Evolutionary conservation across 2,329 filamentous ascomycete genomes (phyloP), one percentile per base, ranked within the genome.

Genomic region (Alternaria postmessia): DNA sequence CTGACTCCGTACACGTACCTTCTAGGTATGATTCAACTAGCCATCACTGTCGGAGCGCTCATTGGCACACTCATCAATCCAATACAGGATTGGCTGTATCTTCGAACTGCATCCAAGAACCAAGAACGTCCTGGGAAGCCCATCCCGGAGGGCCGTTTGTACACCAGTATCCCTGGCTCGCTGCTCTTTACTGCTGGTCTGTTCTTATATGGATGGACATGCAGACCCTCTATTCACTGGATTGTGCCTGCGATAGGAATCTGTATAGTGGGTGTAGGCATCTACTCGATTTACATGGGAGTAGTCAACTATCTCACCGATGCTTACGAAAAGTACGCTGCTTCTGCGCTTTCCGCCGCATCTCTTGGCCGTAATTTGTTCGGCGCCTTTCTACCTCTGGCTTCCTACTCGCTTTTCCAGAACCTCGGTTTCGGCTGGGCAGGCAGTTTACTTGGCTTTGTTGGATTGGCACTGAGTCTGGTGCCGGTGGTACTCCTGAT

Each of bases 281-380:
- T 75, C 51, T 75, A 72, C 59, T 64, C 59, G 9, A 83, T 82
- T 11, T 79, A 81, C 57, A 78, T 85, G 65, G 81, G 81, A 12
- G 83, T 81, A 2, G 78, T 83, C 5, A 85, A 85, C 68, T 83
- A 83, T 51, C 69, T 82, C 30, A 80, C 78, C 1, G 82, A 84
- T 59, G 79, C 82, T 0, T 84, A 84, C 57, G 81, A 82, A 32
- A 77, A 81, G 38, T 83, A 82, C 54, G 82, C 82, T 5, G 81
- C 81, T 0, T 82, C 79, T 1, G 83, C 82, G 0, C 71, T 83
- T 1, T 80, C 80, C 0, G 82, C 81, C 0, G 82, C 81, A 3
- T 81, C 81, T 0, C 70, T 84, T 5, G 75, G 82, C 0, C 72
- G 82, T 7, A 83, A 82, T 56, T 59, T 75, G 0, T 78, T 84